A percentile compares a stretch with the other conserved stretches of the same genome.
Conservation (phyloP, 1,139 yeast genomes). For the Suhomyces atakaporum region DNA sequence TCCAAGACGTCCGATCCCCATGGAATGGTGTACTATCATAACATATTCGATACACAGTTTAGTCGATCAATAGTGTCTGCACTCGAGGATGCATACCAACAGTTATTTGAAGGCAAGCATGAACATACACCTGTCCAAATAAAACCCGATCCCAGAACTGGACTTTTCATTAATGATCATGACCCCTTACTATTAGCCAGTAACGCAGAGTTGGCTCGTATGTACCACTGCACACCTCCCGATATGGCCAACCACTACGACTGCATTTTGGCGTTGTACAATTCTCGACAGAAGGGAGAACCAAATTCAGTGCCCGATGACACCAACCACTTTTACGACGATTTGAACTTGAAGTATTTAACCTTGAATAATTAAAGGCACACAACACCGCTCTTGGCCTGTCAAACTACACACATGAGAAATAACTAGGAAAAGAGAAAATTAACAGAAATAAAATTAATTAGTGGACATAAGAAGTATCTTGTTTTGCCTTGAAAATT, state of each 20-base stretch:
- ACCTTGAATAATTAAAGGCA: too few relatives aligned
- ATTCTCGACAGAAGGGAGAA: too few relatives aligned
- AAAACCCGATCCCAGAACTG: slow-evolving; percentile 7
- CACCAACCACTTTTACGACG: slow-evolving; percentile 23
- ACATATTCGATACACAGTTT: slow-evolving; percentile 7
- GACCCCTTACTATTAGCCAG: slow-evolving; percentile 14
- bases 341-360: slow-evolving; percentile 17
- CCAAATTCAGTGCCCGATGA: too few relatives aligned
- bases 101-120: slow-evolving; percentile 13
- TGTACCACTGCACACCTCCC: slow-evolving; percentile 7
- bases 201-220: slow-evolving; percentile 6
- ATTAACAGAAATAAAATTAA: too few relatives aligned
- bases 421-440: too few relatives aligned
- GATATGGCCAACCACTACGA: too few relatives aligned
- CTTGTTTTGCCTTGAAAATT: too few relatives aligned
- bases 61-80: slow-evolving; percentile 1
- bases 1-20: not conserved
- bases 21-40: slow-evolving; percentile 3
- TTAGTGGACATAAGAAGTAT: too few relatives aligned
- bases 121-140: not conserved
- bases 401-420: too few relatives aligned
- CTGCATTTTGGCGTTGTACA: too few relatives aligned
- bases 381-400: too few relatives aligned
- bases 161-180: slow-evolving; percentile 13
- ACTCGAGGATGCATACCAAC: slow-evolving; percentile 12